Percentiles rank a stretch among this genome's conserved stretches.
Conservation (phyloP, 2,329 filamentous ascomycete genomes). For the Metarhizium humberi region DNA sequence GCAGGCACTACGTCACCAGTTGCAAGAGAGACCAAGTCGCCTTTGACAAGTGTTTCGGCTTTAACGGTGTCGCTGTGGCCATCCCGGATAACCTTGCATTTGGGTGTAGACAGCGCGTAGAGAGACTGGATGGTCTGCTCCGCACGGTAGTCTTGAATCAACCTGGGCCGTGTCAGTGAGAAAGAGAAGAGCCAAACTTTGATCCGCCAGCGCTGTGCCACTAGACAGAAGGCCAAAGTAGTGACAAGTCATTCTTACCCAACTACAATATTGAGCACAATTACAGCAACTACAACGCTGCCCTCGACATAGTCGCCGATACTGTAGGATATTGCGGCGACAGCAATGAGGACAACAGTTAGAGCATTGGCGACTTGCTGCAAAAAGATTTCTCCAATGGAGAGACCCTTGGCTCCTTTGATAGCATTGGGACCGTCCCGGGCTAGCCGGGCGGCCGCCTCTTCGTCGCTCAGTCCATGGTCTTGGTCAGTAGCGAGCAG, state of each 20-base stretch:
- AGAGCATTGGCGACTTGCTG: slow-evolving; percentile 71
- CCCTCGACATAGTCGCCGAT: slow-evolving; percentile 57
- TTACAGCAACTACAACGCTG: slow-evolving; percentile 54
- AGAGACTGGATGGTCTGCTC: slow-evolving; percentile 54
- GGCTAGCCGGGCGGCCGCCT: slow-evolving; percentile 56
- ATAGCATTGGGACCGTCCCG: slow-evolving; percentile 62
- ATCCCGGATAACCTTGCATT: slow-evolving; percentile 48
- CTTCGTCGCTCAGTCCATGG: slow-evolving; percentile 53
- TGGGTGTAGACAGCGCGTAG: slow-evolving; percentile 48
- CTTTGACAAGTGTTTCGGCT: slow-evolving; percentile 51
- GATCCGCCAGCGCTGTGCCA: background rate
- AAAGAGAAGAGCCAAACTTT: background rate
- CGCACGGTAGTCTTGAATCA: slow-evolving; percentile 51
- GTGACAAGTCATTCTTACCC: slow-evolving; percentile 35
- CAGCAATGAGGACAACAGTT: slow-evolving; percentile 64
- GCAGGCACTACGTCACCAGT: slow-evolving; percentile 63
- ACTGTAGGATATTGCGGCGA: slow-evolving; percentile 61
- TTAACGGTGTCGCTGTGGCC: slow-evolving; percentile 41
- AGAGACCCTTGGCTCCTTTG: slow-evolving; percentile 61
- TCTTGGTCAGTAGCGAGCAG: slow-evolving; percentile 32
- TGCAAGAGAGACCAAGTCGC: slow-evolving; percentile 53
- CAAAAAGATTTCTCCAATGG: slow-evolving; percentile 66
- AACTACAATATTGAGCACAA: slow-evolving; percentile 57
- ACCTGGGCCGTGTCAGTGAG: slow-evolving; percentile 22
- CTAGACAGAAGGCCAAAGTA: slow-evolving; percentile 5